A percentile compares a stretch with the other conserved stretches of the same genome.
Evolutionary conservation across 106 monocot genomes (phyloP).

Genomic region (Dendrobium chrysotoxum): DNA sequence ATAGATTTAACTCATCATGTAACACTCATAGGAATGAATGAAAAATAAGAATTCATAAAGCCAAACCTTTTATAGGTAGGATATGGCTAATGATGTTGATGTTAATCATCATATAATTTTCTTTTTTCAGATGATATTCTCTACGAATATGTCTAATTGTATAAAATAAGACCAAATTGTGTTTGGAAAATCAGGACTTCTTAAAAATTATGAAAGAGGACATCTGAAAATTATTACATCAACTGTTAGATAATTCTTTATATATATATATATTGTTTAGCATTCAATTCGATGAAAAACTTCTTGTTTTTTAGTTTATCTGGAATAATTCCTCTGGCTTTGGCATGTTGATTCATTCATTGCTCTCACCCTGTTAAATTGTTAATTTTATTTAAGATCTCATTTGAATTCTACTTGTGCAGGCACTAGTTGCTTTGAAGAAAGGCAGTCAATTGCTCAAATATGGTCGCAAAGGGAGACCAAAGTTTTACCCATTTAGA

Average conservation of each 20-base stretch:
- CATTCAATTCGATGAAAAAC: background rate
- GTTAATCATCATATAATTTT: background rate
- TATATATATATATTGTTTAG: background rate
- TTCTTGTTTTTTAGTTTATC: background rate
- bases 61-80: background rate
- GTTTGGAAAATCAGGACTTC: background rate
- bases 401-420: constrained; percentile 11
- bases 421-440: constrained; percentile 87
- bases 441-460: constrained; percentile 80
- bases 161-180: background rate
- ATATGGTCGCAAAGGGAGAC: constrained; percentile 83
- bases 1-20: background rate
- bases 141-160: background rate
- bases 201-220: background rate
- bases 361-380: background rate
- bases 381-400: background rate
- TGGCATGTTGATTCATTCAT: background rate
- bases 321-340: background rate
- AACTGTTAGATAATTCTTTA: background rate
- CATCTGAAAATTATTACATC: background rate
- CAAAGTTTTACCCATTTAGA: constrained; percentile 83
- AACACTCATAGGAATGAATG: background rate
- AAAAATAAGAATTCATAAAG: background rate
- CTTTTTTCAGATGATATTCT: background rate
- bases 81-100: background rate